Base-by-base conservation (phyloP, 2,329 filamentous ascomycete genomes). In the Hymenoscyphus fructigenus region DNA sequence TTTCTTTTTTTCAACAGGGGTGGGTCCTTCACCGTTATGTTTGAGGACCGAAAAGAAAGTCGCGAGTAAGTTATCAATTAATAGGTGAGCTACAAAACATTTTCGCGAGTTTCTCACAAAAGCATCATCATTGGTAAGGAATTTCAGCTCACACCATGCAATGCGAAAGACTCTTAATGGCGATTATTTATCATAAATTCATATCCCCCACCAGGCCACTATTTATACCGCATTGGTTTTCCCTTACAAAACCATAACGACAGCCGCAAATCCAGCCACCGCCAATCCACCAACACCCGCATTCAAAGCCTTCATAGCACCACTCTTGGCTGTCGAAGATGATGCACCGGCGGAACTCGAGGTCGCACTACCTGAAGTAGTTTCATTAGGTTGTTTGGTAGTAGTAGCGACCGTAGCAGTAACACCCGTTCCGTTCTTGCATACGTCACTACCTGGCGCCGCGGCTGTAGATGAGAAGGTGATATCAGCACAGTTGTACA, bases 401-500 rank as follows among this genome's bases (percentile, higher is more conserved):
- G 28, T 28, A 26, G 61, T 63, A 2, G 66, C 62, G 0, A 38
- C 66, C 17, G 75, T 75, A 15, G 83, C 79, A 5, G 78, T 80
- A 57, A 91, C 79, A 38, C 83, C 84, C 10, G 71, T 73, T 9
- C 82, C 85, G 68, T 81, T 82, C 69, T 86, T 90, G 68, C 89
- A 92, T 64, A 82, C 77, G 53, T 78, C 78, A 26, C 74, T 78
- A 34, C 78, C 74, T 15, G 82, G 79, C 9, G 77, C 76, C 23
- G 81, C 77, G 4, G 84, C 80, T 7, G 79, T 78, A 59, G 79
- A 78, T 41, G 82, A 83, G 78, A 93, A 88, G 38, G 85, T 88
- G 69, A 93, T 85, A 72, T 93, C 90, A 72, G 90, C 88, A 77
- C 91, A 94, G 76, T 89, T 91, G 78, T 92, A 93, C 34, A 93